Base-by-base conservation (phyloP, 2,329 filamentous ascomycete genomes). In the Hypoxylon rubiginosum region DNA sequence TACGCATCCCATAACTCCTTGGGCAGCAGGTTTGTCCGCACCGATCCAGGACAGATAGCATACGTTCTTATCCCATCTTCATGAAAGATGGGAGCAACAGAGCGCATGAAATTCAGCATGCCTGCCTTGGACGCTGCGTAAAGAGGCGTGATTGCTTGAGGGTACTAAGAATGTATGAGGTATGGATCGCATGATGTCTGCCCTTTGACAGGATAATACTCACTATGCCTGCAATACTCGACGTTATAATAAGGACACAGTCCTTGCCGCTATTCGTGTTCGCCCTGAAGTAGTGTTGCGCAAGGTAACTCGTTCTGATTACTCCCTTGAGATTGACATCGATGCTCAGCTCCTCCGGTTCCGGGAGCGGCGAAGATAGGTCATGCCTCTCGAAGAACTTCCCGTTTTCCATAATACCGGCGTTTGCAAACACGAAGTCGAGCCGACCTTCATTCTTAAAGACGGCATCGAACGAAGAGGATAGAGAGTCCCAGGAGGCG, bases 241-340 rank as follows among this genome's bases (percentile, higher is more conserved):
- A 73, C 5, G 75, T 79, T 50, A 76, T 73, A 30, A 77, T 66
- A 13, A 77, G 68, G n/a, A 72, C 63, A 8, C 63, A 65, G 19
- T 72, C 70, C 53, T 67, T 63, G 19, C 64, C 69, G 28, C 66
- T 60, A 30, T 70, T 57, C 13, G 69, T 62, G 34, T 69, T 75
- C 15, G 72, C 60, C 26, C 76, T 72, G 68, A 83, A 82, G 66
- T 82, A 82, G 66, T 82, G 79, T 49, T 78, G 71, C 2, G 81
- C 81, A 3, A 82, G 77, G 62, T 82, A 80, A 6, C 73, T 75
- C 13, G 79, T 80, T 21, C 76, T 77, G 7, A 80, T 68, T 4
- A 80, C 78, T 0, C 77, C 75, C 39, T 79, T 81, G 15, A 80
- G 66, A 63, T 80, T 75, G 57, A 78, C 70, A 53, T 77, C 73